Evolutionary conservation across 1,139 yeast species (phyloP).

Genomic region (Candida smagusa): DNA sequence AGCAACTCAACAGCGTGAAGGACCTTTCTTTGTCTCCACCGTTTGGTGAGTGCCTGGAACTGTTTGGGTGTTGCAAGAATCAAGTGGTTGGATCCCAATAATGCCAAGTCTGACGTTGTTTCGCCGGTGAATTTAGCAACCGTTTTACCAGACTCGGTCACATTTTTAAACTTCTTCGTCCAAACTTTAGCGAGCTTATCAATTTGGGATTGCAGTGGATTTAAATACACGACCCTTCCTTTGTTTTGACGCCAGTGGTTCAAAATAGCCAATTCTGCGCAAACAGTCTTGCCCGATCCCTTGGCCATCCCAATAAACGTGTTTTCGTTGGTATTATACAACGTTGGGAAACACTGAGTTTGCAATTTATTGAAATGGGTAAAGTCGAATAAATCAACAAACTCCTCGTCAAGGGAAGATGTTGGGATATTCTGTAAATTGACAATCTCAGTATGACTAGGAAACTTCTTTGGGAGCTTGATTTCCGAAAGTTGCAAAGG

Average conservation of each 20-base stretch:
- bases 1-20: constrained; percentile 66
- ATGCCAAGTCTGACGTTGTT: constrained; percentile 47
- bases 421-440: constrained; percentile 48
- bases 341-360: constrained; percentile 60
- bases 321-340: constrained; percentile 58
- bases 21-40: constrained; percentile 78
- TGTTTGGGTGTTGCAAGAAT: constrained; percentile 78
- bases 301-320: constrained; percentile 68
- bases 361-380: constrained; percentile 66
- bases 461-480: constrained; percentile 64
- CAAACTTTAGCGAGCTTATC: constrained; percentile 48
- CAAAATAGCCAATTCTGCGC: constrained; percentile 73
- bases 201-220: constrained; percentile 56
- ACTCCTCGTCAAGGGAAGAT: constrained; percentile 48
- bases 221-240: constrained; percentile 61
- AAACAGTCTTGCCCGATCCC: constrained; percentile 70
- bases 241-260: constrained; percentile 64
- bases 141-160: constrained; percentile 39
- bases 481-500: constrained; percentile 60
- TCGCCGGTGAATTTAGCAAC: constrained; percentile 67
- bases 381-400: constrained; percentile 43
- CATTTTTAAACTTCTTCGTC: constrained; percentile 42
- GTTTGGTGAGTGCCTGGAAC: constrained; percentile 66
- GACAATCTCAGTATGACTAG: constrained; percentile 50
- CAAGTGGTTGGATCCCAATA: constrained; percentile 59